A percentile compares a stretch with the other conserved stretches of the same genome.
Conservation (phyloP, 1,139 yeast species). For the Candida neerlandica region DNA sequence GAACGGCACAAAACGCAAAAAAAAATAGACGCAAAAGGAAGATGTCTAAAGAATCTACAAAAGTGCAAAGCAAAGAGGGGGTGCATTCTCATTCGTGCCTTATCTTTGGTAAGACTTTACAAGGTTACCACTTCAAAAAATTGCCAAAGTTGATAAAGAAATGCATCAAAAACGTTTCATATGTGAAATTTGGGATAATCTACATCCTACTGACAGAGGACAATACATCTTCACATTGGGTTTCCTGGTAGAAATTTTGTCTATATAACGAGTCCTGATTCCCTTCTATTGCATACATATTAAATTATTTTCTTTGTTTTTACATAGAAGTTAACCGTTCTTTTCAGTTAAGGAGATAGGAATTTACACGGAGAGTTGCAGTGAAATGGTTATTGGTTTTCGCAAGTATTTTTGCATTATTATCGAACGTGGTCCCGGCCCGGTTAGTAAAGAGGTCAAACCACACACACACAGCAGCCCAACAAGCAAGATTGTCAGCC, state of each 20-base stretch:
- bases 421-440: background rate
- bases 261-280: background rate
- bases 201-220: background rate
- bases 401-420: slow-evolving; percentile 1
- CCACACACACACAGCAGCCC: background rate
- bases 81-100: background rate
- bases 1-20: background rate
- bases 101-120: too few relatives aligned
- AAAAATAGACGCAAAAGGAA: background rate
- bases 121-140: too few relatives aligned
- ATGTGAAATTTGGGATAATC: background rate
- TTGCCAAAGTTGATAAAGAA: too few relatives aligned
- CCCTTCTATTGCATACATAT: background rate
- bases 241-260: background rate
- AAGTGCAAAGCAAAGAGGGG: background rate
- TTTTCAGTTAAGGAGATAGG: background rate
- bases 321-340: background rate
- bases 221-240: background rate
- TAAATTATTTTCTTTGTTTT: background rate
- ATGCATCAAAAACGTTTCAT: too few relatives aligned
- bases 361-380: background rate
- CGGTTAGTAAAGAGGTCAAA: background rate
- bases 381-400: background rate
- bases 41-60: background rate
- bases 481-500: background rate